phyloP scores from a whole-genome alignment of 768 basidiomycete genomes.

The Boletellus ananiceps region DNA sequence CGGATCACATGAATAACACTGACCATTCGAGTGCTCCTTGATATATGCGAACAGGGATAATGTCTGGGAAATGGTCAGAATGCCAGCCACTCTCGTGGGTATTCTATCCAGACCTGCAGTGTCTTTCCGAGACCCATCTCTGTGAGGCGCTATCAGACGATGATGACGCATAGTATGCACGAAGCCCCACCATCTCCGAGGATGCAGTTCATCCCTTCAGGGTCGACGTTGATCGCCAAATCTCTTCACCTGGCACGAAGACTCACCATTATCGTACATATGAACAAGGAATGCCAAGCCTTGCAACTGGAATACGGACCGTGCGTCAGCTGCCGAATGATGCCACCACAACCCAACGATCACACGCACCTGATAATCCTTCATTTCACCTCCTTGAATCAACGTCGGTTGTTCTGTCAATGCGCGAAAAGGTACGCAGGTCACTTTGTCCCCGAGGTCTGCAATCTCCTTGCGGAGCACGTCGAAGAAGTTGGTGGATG shows the following conservation, averaged over 20 bases:
- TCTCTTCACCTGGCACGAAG: background rate
- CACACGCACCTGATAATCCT: slow-evolving; percentile 59
- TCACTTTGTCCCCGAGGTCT: slow-evolving; percentile 24
- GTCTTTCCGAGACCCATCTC: slow-evolving; percentile 66
- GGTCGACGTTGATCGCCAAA: background rate
- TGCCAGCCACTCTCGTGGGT: background rate
- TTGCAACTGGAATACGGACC: slow-evolving; percentile 36
- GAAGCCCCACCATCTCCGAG: slow-evolving; percentile 57
- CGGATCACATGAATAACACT: slow-evolving; percentile 1
- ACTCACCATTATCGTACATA: slow-evolving; percentile 63
- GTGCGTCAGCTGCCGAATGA: background rate
- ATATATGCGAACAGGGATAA: slow-evolving; percentile 65
- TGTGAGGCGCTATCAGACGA: slow-evolving; percentile 15
- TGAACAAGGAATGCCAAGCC: slow-evolving; percentile 63
- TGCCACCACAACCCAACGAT: background rate
- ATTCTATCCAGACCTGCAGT: slow-evolving; percentile 39
- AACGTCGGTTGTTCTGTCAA: slow-evolving; percentile 46
- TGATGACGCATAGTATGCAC: too few relatives aligned
- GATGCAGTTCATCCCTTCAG: slow-evolving; percentile 60
- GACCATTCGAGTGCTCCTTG: slow-evolving; percentile 47
- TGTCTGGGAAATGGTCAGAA: slow-evolving; percentile 33
- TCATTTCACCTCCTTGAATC: slow-evolving; percentile 56
- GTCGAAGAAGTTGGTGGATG: slow-evolving; percentile 37
- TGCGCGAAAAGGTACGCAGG: slow-evolving; percentile 35
- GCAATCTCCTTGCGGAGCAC: slow-evolving; percentile 29